Conservation (phyloP, 768 basidiomycete genomes). For the Tubosaeta sp. region DNA sequence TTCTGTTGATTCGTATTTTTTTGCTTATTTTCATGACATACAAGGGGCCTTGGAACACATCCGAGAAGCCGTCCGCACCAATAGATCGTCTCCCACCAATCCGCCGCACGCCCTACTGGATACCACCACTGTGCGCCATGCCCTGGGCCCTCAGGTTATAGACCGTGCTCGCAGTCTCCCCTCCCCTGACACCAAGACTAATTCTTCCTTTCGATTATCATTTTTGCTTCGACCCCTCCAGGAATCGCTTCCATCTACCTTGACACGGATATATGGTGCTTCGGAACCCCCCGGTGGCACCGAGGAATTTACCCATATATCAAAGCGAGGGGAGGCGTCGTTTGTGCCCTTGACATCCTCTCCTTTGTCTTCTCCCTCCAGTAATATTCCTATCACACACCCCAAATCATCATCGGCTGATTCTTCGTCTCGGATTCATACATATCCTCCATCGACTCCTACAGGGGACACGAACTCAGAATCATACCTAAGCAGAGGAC, state of each 20-base stretch:
- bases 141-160: slow-evolving; percentile 20
- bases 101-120: slow-evolving; percentile 44
- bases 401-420: slow-evolving; percentile 17
- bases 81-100: slow-evolving; percentile 34
- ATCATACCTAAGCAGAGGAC: slow-evolving; percentile 41
- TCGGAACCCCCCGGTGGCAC: slow-evolving; percentile 34
- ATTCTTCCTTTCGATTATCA: slow-evolving; percentile 58
- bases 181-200: slow-evolving; percentile 27
- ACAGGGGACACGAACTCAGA: slow-evolving; percentile 41
- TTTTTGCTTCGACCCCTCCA: slow-evolving; percentile 67
- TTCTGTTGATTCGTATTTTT: slow-evolving; percentile 85
- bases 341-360: slow-evolving; percentile 61
- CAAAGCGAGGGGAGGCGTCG: slow-evolving; percentile 47
- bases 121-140: slow-evolving; percentile 47
- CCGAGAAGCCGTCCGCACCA: slow-evolving; percentile 63
- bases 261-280: slow-evolving; percentile 29
- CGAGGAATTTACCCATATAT: slow-evolving; percentile 74
- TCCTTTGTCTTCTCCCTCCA: slow-evolving; percentile 20
- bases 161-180: slow-evolving; percentile 43
- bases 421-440: slow-evolving; percentile 49
- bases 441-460: slow-evolving; percentile 74
- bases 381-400: slow-evolving; percentile 6
- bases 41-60: slow-evolving; percentile 76
- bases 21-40: slow-evolving; percentile 89
- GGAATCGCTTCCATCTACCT: slow-evolving; percentile 42